phyloP scores from a whole-genome alignment of 2,329 filamentous ascomycete genomes.

The Truncatella angustata region DNA sequence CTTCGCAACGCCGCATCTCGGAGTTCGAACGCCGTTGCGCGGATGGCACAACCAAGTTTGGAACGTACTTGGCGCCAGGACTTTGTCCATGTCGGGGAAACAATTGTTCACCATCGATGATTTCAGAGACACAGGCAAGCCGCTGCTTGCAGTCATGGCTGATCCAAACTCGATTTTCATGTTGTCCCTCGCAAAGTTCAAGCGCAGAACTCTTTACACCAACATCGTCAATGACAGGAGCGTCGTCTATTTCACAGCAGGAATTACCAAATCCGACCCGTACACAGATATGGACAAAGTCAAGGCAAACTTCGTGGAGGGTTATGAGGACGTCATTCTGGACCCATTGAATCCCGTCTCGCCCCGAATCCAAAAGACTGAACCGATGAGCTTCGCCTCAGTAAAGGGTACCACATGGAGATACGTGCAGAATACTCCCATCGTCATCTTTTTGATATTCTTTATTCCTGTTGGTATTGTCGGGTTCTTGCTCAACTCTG shows the following conservation, averaged over 20 bases:
- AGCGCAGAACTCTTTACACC: slow-evolving; percentile 73
- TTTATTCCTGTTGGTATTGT: slow-evolving; percentile 71
- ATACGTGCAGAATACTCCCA: slow-evolving; percentile 55
- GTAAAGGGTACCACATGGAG: slow-evolving; percentile 28
- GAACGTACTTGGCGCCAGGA: slow-evolving; percentile 82
- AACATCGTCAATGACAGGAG: slow-evolving; percentile 86
- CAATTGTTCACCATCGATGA: slow-evolving; percentile 86
- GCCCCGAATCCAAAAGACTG: slow-evolving; percentile 34
- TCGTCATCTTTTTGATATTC: slow-evolving; percentile 63
- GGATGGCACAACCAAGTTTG: slow-evolving; percentile 67
- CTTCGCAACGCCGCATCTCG: slow-evolving; percentile 82
- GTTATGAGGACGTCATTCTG: slow-evolving; percentile 73
- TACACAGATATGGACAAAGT: slow-evolving; percentile 67
- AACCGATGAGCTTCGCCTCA: slow-evolving; percentile 29
- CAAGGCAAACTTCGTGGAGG: slow-evolving; percentile 70
- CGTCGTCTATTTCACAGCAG: slow-evolving; percentile 80
- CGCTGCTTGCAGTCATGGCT: slow-evolving; percentile 76
- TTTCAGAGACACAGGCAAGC: slow-evolving; percentile 79
- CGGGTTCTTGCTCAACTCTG: slow-evolving; percentile 72
- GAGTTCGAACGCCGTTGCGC: slow-evolving; percentile 67
- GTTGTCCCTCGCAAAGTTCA: slow-evolving; percentile 72
- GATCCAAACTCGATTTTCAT: slow-evolving; percentile 87
- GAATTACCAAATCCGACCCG: slow-evolving; percentile 74
- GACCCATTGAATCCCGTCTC: slow-evolving; percentile 63
- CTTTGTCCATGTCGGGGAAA: slow-evolving; percentile 76